Evolutionary conservation across 1,139 yeast genomes (phyloP).

Genomic region (Zhuliangozyma parablackwelliae): DNA sequence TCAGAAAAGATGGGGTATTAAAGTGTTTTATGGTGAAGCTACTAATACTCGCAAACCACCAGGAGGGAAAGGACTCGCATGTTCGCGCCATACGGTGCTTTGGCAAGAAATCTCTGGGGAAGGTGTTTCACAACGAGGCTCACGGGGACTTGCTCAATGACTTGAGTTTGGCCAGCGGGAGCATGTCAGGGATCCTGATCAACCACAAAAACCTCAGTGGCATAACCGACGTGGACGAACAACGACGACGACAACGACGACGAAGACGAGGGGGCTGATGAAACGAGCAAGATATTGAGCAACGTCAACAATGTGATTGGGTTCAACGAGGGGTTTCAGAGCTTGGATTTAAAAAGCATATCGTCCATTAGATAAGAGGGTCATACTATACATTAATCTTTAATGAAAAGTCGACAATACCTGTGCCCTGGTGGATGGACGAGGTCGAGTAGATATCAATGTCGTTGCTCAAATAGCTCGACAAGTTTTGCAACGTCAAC

Average conservation of each 20-base stretch:
- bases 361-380: constrained; percentile 34
- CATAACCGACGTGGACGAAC: constrained; percentile 2
- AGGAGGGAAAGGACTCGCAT: constrained; percentile 95
- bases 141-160: constrained; percentile 26
- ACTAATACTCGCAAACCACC: constrained; percentile 77
- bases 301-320: constrained; percentile 42
- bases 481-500: constrained; percentile 63
- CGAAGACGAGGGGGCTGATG: constrained; percentile 4
- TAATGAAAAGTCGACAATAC: constrained; percentile 76
- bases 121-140: constrained; percentile 3
- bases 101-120: constrained; percentile 27
- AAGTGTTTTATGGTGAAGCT: constrained; percentile 73
- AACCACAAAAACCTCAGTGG: constrained; percentile 14
- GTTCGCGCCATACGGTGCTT: constrained; percentile 60
- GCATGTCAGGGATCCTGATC: constrained; percentile 27
- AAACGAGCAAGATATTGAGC: constrained; percentile 20
- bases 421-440: constrained; percentile 88
- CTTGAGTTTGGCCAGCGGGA: constrained; percentile 25
- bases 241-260: constrained; percentile 9
- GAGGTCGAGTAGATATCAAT: constrained; percentile 90
- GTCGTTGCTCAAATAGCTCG: constrained; percentile 64
- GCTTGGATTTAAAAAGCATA: constrained; percentile 33
- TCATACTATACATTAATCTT: constrained; percentile 46
- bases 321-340: constrained; percentile 41
- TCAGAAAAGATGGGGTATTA: constrained; percentile 54